Evolutionary conservation across 192 early-diverging fungal genomes (phyloP).

Genomic region (Linnemannia elongata): DNA sequence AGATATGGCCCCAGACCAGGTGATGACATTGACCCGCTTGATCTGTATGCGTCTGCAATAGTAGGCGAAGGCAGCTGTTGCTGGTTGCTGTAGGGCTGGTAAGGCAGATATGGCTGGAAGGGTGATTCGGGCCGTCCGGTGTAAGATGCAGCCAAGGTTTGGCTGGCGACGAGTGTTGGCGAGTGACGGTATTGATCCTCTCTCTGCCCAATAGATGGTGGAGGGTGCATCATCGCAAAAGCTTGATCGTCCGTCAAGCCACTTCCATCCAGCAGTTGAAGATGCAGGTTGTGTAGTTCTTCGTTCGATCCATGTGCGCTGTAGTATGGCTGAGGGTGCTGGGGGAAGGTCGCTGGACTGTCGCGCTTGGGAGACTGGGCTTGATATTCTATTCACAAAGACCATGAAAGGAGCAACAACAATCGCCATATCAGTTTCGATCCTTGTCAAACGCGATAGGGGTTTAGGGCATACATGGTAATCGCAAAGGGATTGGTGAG

Average conservation of each 20-base stretch:
- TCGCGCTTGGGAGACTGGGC: conserved; percentile 43
- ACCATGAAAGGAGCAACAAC: neutral
- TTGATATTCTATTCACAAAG: conserved; percentile 38
- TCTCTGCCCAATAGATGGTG: conserved; percentile 19
- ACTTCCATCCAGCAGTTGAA: conserved; percentile 2
- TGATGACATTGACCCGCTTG: conserved; percentile 9
- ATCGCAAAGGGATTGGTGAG: neutral
- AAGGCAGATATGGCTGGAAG: conserved; percentile 30
- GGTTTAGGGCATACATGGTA: neutral
- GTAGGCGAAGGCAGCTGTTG: conserved; percentile 38
- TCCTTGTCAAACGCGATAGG: neutral
- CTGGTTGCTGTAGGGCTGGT: conserved; percentile 33
- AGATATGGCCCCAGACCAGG: conserved; percentile 26
- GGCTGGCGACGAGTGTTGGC: conserved; percentile 39
- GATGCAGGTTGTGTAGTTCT: conserved; percentile 24
- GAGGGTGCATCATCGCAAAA: conserved; percentile 23
- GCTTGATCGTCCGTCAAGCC: conserved; percentile 23
- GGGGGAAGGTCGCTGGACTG: conserved; percentile 10
- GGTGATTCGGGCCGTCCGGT: conserved; percentile 34
- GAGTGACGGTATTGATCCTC: conserved; percentile 43
- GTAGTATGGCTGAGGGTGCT: neutral
- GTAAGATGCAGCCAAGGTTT: conserved; percentile 40
- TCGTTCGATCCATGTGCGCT: conserved; percentile 33
- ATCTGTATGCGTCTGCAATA: conserved; percentile 23
- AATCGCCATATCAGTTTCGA: neutral